Evolutionary conservation across 768 basidiomycete species (phyloP).

Genomic region (Asterophora parasitica): DNA sequence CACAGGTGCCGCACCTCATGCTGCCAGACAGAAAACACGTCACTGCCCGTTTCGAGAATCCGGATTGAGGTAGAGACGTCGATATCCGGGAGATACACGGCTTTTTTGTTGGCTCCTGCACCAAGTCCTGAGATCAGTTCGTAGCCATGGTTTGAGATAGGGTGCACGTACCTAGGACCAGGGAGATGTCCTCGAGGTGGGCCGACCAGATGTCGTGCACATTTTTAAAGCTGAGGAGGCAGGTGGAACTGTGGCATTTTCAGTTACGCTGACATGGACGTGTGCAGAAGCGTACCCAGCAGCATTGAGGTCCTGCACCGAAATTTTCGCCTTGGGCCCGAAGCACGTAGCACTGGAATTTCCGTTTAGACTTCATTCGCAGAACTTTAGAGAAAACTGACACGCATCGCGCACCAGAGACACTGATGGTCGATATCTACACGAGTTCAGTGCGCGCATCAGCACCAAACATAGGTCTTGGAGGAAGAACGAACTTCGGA

Average conservation of each 20-base stretch:
- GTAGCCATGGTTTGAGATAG: not conserved
- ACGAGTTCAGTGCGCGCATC: not conserved
- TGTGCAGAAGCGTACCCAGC: constrained; percentile 30
- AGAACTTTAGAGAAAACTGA: constrained; percentile 23
- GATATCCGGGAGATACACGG: constrained; percentile 49
- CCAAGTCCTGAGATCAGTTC: not conserved
- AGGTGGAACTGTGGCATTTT: constrained; percentile 27
- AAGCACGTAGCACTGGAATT: constrained; percentile 49
- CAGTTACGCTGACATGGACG: constrained; percentile 6
- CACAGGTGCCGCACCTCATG: constrained; percentile 34
- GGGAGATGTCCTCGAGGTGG: constrained; percentile 40
- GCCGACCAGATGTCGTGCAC: constrained; percentile 56
- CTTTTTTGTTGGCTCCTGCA: constrained; percentile 50
- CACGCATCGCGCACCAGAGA: constrained; percentile 46
- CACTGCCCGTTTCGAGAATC: constrained; percentile 49
- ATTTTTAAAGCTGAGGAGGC: constrained; percentile 30
- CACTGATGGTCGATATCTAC: constrained; percentile 49
- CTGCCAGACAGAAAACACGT: constrained; percentile 59
- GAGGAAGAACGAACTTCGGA: constrained; percentile 28
- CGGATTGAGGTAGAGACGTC: constrained; percentile 31
- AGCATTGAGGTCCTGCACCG: constrained; percentile 38
- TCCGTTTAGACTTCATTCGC: not conserved
- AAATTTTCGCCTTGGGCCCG: constrained; percentile 47
- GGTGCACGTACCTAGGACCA: constrained; percentile 46
- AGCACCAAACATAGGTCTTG: not conserved